Evolutionary conservation across 179 eudicot species (phyloP), one percentile per base, ranked within the genome.

Genomic region (Spinacia oleracea): DNA sequence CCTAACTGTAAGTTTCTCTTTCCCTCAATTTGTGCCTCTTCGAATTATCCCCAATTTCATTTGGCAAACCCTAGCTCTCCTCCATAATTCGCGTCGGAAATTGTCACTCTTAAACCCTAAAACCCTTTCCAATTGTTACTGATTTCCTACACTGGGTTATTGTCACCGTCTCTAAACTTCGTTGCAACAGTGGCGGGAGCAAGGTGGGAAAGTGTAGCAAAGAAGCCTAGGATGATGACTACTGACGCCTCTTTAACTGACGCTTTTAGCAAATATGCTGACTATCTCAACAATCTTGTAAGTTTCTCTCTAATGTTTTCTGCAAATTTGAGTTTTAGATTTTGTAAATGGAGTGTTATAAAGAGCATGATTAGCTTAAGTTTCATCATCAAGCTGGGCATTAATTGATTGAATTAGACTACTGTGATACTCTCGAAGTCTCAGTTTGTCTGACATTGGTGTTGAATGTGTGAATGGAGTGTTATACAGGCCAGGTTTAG

Each of bases 261-360:
- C 25, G 85, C 88, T 53, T 93, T 93, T 79, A 48, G 82, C 72
- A 78, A 87, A 9, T 91, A 91, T 77, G 91, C 98, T 53, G 90
- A 87, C 5, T 90, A 90, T 82, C 90, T 93, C 80, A 93, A 93
- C 82, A 79, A 86, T 71, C 88, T 93, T 40, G 98, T 93, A 82
- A 56, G 76, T 10, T 43, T 12, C 16, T 77, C 15, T 45, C 0
- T 74, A 27, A 9, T 42, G 23, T 46, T 0, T 34, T 7, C 34
- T 15, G 38, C 21, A n/a, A 18, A 15, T 16, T n/a, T 43, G 59
- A 45, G 7, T 20, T 56, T 76, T 40, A 23, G 77, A 21, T 14
- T 65, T 45, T 72, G 51, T 65, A 23, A 16, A 31, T 40, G 15
- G 23, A 67, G 15, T 20, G 43, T 38, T 35, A 7, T 2, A 10